Evolutionary conservation across 345 rosid genomes (phyloP).

Genomic region (Citrus sp.): DNA sequence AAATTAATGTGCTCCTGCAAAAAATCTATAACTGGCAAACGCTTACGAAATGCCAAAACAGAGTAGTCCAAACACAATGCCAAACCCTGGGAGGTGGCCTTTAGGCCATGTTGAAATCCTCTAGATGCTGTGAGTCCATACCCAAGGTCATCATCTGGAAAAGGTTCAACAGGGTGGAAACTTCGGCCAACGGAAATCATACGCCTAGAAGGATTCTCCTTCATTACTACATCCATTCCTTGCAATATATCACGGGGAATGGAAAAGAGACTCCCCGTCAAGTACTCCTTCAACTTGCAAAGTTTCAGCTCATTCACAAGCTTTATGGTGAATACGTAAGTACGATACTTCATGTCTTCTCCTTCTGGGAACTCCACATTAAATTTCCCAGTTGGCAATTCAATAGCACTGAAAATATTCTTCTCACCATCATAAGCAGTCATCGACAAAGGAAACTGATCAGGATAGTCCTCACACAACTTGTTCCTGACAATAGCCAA

Average conservation of each 20-base stretch:
- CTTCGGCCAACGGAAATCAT: conserved; percentile 67
- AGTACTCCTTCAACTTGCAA: conserved; percentile 56
- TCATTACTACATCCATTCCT: conserved; percentile 90
- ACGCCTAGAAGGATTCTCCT: conserved; percentile 64
- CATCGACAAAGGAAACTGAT: conserved; percentile 47
- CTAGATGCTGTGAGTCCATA: conserved; percentile 57
- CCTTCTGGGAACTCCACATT: conserved; percentile 38
- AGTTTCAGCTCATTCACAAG: conserved; percentile 65
- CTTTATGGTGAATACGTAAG: conserved; percentile 43
- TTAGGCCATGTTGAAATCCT: conserved; percentile 76
- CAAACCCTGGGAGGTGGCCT: conserved; percentile 71
- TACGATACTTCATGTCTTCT: conserved; percentile 36
- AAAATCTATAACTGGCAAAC: conserved; percentile 55
- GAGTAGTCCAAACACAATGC: conserved; percentile 74
- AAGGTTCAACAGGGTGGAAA: conserved; percentile 39
- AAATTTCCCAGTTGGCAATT: conserved; percentile 47
- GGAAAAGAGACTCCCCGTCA: conserved; percentile 25
- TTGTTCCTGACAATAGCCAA: conserved; percentile 53
- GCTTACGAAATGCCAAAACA: conserved; percentile 65
- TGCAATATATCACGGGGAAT: conserved; percentile 78
- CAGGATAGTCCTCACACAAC: conserved; percentile 41
- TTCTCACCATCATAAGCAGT: conserved; percentile 85
- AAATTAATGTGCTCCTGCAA: conserved; percentile 42
- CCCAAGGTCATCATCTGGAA: conserved; percentile 41
- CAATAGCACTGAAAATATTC: conserved; percentile 69